A percentile compares a stretch with the other conserved stretches of the same genome.
These are phyloP conservation scores for Mucor saturninus DNA, from an alignment of 371 early-diverging fungal species.

Conservation along the genomic window DNA sequence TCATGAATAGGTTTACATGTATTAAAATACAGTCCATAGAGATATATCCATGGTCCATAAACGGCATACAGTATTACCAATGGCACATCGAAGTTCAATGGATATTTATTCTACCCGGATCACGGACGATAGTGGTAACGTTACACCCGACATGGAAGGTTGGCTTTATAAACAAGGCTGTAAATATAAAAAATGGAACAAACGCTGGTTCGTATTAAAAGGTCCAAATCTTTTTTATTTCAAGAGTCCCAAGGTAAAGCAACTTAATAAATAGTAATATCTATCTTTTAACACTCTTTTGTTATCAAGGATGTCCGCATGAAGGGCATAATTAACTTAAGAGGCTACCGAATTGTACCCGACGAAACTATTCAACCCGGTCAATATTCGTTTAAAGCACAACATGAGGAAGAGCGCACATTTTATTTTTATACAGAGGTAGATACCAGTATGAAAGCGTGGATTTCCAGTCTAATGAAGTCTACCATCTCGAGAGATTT, in stretches of 20 bases:
- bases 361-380: constrained; percentile 66
- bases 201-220: constrained; percentile 73
- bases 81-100: constrained; percentile 31
- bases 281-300: neutral
- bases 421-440: constrained; percentile 67
- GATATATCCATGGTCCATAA: constrained; percentile 6
- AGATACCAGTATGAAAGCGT: constrained; percentile 48
- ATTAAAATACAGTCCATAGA: neutral
- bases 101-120: constrained; percentile 23
- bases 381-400: constrained; percentile 70
- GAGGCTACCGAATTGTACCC: constrained; percentile 54
- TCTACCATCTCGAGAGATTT: constrained; percentile 67
- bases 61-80: constrained; percentile 16
- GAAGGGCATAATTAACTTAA: constrained; percentile 59
- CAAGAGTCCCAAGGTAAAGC: constrained; percentile 60
- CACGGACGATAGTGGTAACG: constrained; percentile 26
- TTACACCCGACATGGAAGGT: constrained; percentile 66
- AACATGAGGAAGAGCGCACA: constrained; percentile 61
- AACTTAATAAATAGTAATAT: neutral
- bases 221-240: constrained; percentile 67
- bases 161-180: constrained; percentile 72
- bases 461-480: constrained; percentile 70
- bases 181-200: constrained; percentile 71
- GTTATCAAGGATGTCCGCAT: constrained; percentile 44
- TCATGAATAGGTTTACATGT: too few relatives aligned